Conservation (phyloP, 345 rosid species). For the Ceriops decandra region DNA sequence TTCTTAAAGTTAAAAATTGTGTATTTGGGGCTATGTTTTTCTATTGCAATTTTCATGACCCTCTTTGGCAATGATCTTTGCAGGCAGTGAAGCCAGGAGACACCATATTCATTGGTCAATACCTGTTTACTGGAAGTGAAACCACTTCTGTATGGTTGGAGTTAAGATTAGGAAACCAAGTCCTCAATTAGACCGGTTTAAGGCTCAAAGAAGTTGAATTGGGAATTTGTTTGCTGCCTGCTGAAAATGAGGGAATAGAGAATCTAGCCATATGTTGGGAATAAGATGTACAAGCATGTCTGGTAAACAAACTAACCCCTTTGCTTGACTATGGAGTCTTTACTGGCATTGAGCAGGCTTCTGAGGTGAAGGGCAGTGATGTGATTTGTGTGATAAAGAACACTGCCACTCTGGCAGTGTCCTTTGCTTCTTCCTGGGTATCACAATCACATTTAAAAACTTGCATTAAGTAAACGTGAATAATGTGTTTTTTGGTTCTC, state of each 20-base stretch:
- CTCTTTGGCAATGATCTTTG: conserved; percentile 26
- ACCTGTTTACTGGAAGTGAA: conserved; percentile 96
- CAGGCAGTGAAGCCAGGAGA: conserved; percentile 92
- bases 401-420: conserved; percentile 69
- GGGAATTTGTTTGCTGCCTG: neutral
- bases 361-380: conserved; percentile 75
- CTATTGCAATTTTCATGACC: neutral
- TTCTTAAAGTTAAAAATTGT: neutral
- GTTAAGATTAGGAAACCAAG: conserved; percentile 36
- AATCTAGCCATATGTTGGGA: neutral
- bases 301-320: neutral
- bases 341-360: conserved; percentile 45
- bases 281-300: neutral
- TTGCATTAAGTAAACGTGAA: neutral
- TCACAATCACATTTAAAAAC: neutral
- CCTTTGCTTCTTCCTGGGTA: neutral
- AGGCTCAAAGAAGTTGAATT: neutral
- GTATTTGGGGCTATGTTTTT: neutral
- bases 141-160: conserved; percentile 97
- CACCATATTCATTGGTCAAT: conserved; percentile 87
- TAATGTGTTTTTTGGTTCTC: neutral
- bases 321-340: conserved; percentile 8
- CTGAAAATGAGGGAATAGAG: neutral
- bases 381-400: conserved; percentile 84
- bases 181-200: neutral